Conservation (phyloP, 306 rosid genomes). For the Acacia acuminata region DNA sequence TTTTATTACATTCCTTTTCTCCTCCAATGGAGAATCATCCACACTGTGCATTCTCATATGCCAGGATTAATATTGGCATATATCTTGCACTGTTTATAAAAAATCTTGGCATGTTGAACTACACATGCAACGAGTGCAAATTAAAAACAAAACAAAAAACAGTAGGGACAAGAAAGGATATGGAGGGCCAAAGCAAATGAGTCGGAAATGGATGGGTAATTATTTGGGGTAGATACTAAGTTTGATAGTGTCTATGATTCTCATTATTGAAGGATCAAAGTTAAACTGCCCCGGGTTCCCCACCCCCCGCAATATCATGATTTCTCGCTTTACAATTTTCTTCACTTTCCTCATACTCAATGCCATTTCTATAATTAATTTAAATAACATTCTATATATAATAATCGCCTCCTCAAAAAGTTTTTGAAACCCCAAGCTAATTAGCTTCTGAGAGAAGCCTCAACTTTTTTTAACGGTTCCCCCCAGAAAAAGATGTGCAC, state of each 20-base stretch:
- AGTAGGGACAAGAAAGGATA: slow-evolving; percentile 60
- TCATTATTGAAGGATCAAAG: slow-evolving; percentile 75
- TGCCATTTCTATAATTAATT: not conserved
- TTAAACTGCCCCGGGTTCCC: slow-evolving; percentile 61
- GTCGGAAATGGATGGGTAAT: slow-evolving; percentile 78
- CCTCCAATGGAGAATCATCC: slow-evolving; percentile 7
- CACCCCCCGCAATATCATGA: slow-evolving; percentile 41
- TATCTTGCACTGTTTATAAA: too few species aligned
- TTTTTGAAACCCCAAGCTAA: slow-evolving; percentile 27
- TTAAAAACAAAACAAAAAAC: not conserved
- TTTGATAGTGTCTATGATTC: slow-evolving; percentile 70
- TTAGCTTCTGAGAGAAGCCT: slow-evolving; percentile 44
- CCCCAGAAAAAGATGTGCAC: not conserved
- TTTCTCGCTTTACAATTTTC: slow-evolving; percentile 58
- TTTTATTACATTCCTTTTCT: slow-evolving; percentile 39
- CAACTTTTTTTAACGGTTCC: not conserved
- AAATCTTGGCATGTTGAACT: not conserved
- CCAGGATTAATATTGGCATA: not conserved
- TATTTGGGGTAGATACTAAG: slow-evolving; percentile 77
- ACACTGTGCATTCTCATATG: not conserved
- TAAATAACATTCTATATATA: not conserved
- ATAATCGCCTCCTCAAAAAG: slow-evolving; percentile 34
- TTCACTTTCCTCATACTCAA: slow-evolving; percentile 41
- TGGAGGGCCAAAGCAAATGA: slow-evolving; percentile 51
- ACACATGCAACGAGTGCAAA: slow-evolving; percentile 38